These are phyloP conservation scores for Cyclotella baltica DNA, from an alignment of 108 stramenopile species.

Conservation along the genomic window DNA sequence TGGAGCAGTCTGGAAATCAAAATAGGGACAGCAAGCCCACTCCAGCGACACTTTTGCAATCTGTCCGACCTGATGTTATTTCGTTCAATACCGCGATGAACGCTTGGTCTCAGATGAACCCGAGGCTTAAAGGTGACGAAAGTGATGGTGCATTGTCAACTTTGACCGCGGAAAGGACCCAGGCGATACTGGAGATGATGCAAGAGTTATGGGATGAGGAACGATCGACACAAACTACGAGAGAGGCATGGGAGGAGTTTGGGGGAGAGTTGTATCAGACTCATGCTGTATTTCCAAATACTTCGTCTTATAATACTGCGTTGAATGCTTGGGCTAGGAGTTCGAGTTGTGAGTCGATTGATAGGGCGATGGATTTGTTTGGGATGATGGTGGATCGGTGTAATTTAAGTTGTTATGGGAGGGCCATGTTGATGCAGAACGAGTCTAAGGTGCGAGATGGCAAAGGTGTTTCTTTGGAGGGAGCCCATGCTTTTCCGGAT, in stretches of 20 bases:
- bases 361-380: constrained; percentile 53
- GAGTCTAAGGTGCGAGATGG: not conserved
- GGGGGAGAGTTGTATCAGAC: constrained; percentile 16
- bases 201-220: constrained; percentile 42
- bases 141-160: constrained; percentile 16
- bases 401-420: constrained; percentile 31
- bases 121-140: constrained; percentile 12
- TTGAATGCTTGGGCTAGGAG: constrained; percentile 67
- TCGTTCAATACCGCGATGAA: constrained; percentile 51
- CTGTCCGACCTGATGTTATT: constrained; percentile 40
- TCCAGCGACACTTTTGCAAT: constrained; percentile 34
- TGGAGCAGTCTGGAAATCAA: constrained; percentile 30
- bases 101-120: constrained; percentile 38
- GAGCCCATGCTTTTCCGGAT: constrained; percentile 27
- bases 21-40: constrained; percentile 4
- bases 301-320: constrained; percentile 64
- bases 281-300: constrained; percentile 46
- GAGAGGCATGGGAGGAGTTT: constrained; percentile 24
- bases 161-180: constrained; percentile 33
- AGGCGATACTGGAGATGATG: constrained; percentile 45
- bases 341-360: constrained; percentile 33
- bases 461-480: not conserved
- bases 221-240: constrained; percentile 19
- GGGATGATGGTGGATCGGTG: constrained; percentile 53
- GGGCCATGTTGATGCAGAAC: constrained; percentile 22